Evolutionary conservation across 164 flowering plant species (phyloP).

Genomic region (Magnolia sinica): DNA sequence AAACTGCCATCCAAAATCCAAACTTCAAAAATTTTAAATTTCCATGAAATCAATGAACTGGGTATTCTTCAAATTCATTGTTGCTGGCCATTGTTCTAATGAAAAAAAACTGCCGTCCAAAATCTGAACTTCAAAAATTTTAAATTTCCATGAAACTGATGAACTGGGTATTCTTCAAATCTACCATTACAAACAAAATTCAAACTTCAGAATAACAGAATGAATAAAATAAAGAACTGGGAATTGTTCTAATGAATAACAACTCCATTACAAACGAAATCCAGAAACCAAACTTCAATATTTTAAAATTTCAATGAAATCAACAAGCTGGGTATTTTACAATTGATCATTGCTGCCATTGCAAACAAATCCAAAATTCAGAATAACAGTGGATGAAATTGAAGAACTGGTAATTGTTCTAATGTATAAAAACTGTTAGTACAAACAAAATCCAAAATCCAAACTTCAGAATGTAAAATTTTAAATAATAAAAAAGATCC

Average conservation of each 20-base stretch:
- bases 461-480: not conserved
- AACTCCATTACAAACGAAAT: not conserved
- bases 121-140: not conserved
- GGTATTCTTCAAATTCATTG: too few species aligned
- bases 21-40: not conserved
- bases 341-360: not conserved
- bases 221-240: slow-evolving; percentile 1
- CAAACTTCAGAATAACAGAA: not conserved
- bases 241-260: not conserved
- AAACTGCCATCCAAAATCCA: not conserved
- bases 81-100: too few species aligned
- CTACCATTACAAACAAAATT: not conserved
- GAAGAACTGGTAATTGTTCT: slow-evolving; percentile 3
- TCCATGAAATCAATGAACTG: not conserved
- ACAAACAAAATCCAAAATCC: not conserved
- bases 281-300: not conserved
- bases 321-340: not conserved
- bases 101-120: not conserved
- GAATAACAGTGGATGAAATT: not conserved
- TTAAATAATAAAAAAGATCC: too few species aligned
- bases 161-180: not conserved
- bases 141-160: not conserved
- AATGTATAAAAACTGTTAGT: not conserved
- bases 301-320: not conserved
- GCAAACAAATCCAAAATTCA: too few species aligned